Evolutionary conservation across 2,329 filamentous ascomycete genomes (phyloP), one percentile per base, ranked within the genome.

Genomic region (Thyridium curvatum): DNA sequence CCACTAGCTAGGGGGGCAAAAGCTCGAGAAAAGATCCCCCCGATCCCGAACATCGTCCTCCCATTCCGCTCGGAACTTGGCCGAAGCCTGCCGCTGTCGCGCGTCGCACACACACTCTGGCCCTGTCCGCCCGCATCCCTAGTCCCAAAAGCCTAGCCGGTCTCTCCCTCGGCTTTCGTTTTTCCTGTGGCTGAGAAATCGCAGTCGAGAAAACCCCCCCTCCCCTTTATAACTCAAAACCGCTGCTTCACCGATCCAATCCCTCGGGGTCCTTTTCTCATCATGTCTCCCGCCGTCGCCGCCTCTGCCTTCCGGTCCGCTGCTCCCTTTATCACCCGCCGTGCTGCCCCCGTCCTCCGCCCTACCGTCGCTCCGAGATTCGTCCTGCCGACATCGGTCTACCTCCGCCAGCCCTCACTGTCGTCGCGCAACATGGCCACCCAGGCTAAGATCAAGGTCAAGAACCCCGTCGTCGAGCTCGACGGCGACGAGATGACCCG

Each of bases 401-500:
- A 53, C 35, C 43, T 59, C 34, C 59, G 57, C 46, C 58, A 58
- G 48, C 47, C 57, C 38, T 56, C 53, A 46, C 55, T 55, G 39
- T 13, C 18, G 12, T n/a, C 30, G 42, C 62, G 65, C 61, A 72
- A 65, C 54, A 79, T 82, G 77, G 70, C 74, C 41, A 58, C 58
- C 45, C 64, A 74, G 53, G 72, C 77, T 59, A 98, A 97, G 84
- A 97, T 97, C 78, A 93, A 94, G 79, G 93, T 98, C 74, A 90
- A 94, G 82, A 97, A 95, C 69, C 93, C 93, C 50, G 83, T 98
- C 62, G 93, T 98, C 65, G 93, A 97, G 74, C 79, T 97, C 56
- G 91, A 97, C 64, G 91, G 91, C 58, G 80, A 84, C 55, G 80
- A 89, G 82, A 97, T 97, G 93, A 98, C 93, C 55, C 79, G 93